Evolutionary conservation across 2,329 filamentous ascomycete species (phyloP), one percentile per base, ranked within the genome.

Genomic region (Cladosporium colombiae): DNA sequence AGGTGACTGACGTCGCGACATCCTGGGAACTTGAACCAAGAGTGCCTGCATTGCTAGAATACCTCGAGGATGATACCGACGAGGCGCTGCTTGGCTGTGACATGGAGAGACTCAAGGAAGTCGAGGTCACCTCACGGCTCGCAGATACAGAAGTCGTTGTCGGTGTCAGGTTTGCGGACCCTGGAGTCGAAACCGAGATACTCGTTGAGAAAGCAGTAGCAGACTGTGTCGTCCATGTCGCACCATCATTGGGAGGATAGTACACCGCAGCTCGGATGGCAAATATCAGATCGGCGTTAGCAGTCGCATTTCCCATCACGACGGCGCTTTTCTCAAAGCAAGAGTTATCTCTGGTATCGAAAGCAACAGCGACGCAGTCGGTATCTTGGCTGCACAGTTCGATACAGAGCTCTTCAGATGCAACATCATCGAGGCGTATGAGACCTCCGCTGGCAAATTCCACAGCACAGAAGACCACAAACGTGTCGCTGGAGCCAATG

Each of bases 271-370:
- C 62, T 14, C 62, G 37, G n/a, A 65, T 29, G 2, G 58, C 46
- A 23, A 66, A 57, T 10, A 66, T 57, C 21, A 66, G 23, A 37
- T 62, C 62, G n/a, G 57, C 35, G n/a, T 53, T 62, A 7, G 58
- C 37, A 3, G 33, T 62, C 3, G 33, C 31, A 10, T 55, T 66
- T 10, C 64, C 57, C 5, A 35, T 23, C 2, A 59, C 25, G 4
- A 55, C 40, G 5, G 57, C 53, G 37, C 23, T 66, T 21, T 56
- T 62, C 25, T 66, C 31, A 6, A n/a, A 62, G 18, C 64, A 66
- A 14, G 52, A 62, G 25, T 40, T 50, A 11, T 61, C 52, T n/a
- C 35, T 49, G 5, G 27, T 57, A 27, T 62, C 64, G 33, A 46
- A 66, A 11, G 64, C 64, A 8, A 33, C 64, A 49, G 57, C 64